Percentiles rank a stretch among this genome's conserved stretches.
Evolutionary conservation across 2,329 filamentous ascomycete genomes (phyloP).

Genomic region (Venturia nashicola): DNA sequence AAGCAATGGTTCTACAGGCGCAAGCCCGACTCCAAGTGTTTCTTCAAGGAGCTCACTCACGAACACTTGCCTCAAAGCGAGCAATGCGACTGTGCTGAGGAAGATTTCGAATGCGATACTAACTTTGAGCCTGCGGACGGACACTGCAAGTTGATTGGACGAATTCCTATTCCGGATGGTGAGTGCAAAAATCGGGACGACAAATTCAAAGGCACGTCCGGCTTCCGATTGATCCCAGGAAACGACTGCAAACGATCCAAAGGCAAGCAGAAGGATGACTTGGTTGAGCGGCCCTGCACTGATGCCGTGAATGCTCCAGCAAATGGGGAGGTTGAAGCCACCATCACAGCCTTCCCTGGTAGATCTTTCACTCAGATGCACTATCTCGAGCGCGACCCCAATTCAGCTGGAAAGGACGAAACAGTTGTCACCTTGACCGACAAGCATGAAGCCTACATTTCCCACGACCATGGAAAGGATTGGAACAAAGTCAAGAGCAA

Average conservation of each 20-base stretch:
- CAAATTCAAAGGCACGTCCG: conserved; percentile 74
- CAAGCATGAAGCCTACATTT: conserved; percentile 54
- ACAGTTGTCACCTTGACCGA: conserved; percentile 52
- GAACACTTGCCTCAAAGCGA: conserved; percentile 59
- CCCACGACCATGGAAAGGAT: conserved; percentile 75
- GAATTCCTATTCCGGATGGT: conserved; percentile 54
- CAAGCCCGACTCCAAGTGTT: conserved; percentile 81
- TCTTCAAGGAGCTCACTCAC: conserved; percentile 75
- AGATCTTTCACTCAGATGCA: conserved; percentile 43
- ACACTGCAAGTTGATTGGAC: conserved; percentile 53
- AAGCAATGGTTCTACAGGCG: conserved; percentile 76
- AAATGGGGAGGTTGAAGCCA: conserved; percentile 53
- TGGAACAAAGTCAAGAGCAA: conserved; percentile 55
- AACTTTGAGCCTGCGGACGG: conserved; percentile 64
- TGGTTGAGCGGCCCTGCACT: conserved; percentile 61
- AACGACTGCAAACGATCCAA: conserved; percentile 33
- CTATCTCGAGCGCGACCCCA: conserved; percentile 69
- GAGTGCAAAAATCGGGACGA: conserved; percentile 60
- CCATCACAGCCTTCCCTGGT: conserved; percentile 49
- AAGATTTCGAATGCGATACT: conserved; percentile 94
- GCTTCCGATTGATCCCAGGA: conserved; percentile 78
- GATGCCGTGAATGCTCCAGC: conserved; percentile 45
- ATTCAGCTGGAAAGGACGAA: conserved; percentile 46
- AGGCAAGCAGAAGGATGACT: conserved; percentile 31
- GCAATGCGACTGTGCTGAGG: conserved; percentile 66